Evolutionary conservation across 1,284 basidiomycete genomes (phyloP), one percentile per base, ranked within the genome.

Genomic region (Sphagnurus paluster): DNA sequence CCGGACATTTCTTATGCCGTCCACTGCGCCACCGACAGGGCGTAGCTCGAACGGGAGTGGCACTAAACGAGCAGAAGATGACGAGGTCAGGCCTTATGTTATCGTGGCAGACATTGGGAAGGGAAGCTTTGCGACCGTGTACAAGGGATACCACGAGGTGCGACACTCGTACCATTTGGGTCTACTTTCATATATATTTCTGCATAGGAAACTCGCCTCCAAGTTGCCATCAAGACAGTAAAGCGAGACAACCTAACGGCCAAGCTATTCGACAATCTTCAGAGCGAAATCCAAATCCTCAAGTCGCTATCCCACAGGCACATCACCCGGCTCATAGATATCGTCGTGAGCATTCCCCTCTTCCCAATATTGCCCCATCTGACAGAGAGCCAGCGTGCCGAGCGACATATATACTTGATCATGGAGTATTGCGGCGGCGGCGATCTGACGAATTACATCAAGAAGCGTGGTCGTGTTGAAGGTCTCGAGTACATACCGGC

Each of bases 351-450:
- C 14, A 20, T 24, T 36, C 48, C 45, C 36, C 34, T 23, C 2
- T 28, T 8, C n/a, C 5, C 1, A 19, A 34, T 11, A 39, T 29
- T 41, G 4, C 45, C 21, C 20, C 36, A 36, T 10, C 29, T 43
- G 19, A 43, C 39, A 1, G 35, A 6, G 23, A 10, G 37, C 25
- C 61, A 95, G 93, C 90, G 93, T 62, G 92, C 92, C 21, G 90
- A 95, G 57, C 80, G 83, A 47, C 86, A 96, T 65, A 98, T 99
- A 64, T 98, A 98, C 72, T 84, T 99, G 46, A 89, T 99, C 62
- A 99, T 99, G 89, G 94, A 96, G 60, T 98, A 85, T 67, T 98
- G 96, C 67, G 84, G 93, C 0, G 94, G 93, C 3, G 94, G 94
- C 10, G 97, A 99, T 67, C 82, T 99, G 35, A 93, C 93, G 0